phyloP scores from a whole-genome alignment of 140 eudicot genomes.

The Flaveria floridana region DNA sequence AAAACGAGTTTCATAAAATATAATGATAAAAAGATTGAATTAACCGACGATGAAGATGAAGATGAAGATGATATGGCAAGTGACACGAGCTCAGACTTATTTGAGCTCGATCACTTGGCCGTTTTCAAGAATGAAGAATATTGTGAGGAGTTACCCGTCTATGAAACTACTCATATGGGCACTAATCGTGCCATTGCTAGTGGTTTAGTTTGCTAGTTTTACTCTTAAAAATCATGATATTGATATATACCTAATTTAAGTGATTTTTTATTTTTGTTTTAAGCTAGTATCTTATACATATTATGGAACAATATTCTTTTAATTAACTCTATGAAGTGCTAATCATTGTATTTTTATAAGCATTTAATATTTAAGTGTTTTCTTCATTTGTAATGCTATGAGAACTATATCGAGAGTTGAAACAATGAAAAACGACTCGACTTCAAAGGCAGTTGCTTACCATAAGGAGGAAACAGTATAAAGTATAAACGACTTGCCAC shows the following conservation, averaged over 20 bases:
- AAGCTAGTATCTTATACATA: constrained; percentile 1
- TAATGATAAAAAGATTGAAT: neutral
- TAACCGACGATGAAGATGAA: neutral
- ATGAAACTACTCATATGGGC: constrained; percentile 65
- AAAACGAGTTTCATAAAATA: constrained; percentile 14
- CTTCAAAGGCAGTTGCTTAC: no score
- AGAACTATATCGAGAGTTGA: no score
- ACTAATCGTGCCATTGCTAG: constrained; percentile 66
- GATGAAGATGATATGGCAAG: constrained; percentile 49
- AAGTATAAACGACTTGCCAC: no score
- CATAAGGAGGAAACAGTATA: no score
- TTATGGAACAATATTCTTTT: neutral
- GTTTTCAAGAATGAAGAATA: constrained; percentile 44
- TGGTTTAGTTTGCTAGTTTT: constrained; percentile 49
- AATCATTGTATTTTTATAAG: neutral
- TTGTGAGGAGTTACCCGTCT: constrained; percentile 80
- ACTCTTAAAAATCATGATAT: neutral
- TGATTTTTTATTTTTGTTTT: neutral
- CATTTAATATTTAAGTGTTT: no score
- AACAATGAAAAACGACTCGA: no score
- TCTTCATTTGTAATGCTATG: no score
- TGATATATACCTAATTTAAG: constrained; percentile 3
- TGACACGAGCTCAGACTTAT: constrained; percentile 82
- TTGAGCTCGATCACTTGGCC: constrained; percentile 72
- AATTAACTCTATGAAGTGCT: neutral